Evolutionary conservation across 73 alveolate genomes (phyloP).

Genomic region (Paramecium biaurelia): DNA sequence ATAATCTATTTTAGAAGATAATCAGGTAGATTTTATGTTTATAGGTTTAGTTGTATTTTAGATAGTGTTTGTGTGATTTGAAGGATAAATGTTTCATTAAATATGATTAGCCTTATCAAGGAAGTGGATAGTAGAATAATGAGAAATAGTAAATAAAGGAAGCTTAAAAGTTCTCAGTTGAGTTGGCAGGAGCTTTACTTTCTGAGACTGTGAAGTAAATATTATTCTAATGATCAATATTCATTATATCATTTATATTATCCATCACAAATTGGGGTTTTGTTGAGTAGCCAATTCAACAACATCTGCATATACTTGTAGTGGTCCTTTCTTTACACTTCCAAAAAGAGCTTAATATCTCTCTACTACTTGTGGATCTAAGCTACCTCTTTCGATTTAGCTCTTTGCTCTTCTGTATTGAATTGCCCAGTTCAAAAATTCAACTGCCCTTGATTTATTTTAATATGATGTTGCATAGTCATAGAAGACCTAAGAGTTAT

Average conservation of each 20-base stretch:
- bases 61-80: neutral
- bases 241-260: neutral
- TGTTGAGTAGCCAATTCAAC: neutral
- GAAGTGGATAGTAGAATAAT: neutral
- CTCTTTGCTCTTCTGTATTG: slow-evolving; percentile 14
- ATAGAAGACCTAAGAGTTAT: neutral
- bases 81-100: slow-evolving; percentile 11
- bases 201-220: neutral
- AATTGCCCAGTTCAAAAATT: slow-evolving; percentile 20
- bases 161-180: neutral
- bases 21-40: neutral
- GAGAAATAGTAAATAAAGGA: neutral
- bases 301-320: neutral
- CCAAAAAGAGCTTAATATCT: slow-evolving; percentile 2
- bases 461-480: slow-evolving; percentile 1
- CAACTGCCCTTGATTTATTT: neutral
- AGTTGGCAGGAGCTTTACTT: neutral
- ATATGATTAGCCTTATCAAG: neutral
- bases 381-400: neutral
- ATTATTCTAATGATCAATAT: neutral
- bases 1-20: neutral
- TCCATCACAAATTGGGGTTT: slow-evolving; percentile 5
- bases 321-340: slow-evolving; percentile 17
- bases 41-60: neutral
- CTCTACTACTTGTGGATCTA: neutral